Percentiles rank a stretch among this genome's conserved stretches.
Conservation (phyloP, 768 basidiomycete genomes). For the Lentinula sp. region DNA sequence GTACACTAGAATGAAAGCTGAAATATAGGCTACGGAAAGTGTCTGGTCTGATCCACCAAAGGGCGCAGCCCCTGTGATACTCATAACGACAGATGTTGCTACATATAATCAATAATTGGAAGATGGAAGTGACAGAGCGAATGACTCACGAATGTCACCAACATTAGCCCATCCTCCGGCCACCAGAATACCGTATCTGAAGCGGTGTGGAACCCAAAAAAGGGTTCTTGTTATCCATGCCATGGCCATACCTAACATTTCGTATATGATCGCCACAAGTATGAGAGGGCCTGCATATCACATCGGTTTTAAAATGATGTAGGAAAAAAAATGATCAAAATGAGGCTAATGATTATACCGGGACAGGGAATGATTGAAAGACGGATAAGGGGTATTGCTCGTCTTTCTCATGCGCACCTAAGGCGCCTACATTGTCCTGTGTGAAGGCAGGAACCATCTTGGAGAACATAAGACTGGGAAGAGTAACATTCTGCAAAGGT, state of each 20-base stretch:
- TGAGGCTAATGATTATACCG: background rate
- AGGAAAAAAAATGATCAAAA: too few species aligned
- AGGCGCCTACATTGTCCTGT: slow-evolving; percentile 43
- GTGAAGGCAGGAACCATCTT: slow-evolving; percentile 66
- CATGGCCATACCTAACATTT: slow-evolving; percentile 44
- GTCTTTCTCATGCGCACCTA: slow-evolving; percentile 34
- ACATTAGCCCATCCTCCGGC: slow-evolving; percentile 68
- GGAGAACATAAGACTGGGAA: slow-evolving; percentile 65
- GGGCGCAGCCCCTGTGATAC: slow-evolving; percentile 52
- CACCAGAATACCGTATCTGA: slow-evolving; percentile 62
- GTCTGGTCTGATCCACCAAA: slow-evolving; percentile 61
- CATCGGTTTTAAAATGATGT: background rate
- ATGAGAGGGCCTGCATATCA: slow-evolving; percentile 48
- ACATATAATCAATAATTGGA: background rate
- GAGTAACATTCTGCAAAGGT: slow-evolving; percentile 39
- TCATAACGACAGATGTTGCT: slow-evolving; percentile 65
- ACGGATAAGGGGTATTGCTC: background rate
- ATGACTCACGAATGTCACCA: slow-evolving; percentile 60
- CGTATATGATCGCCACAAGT: slow-evolving; percentile 56
- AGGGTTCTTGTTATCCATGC: slow-evolving; percentile 52
- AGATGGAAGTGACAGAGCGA: background rate
- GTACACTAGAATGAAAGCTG: slow-evolving; percentile 56
- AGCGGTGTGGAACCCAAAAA: slow-evolving; percentile 76
- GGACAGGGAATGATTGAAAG: background rate
- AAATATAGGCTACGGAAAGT: slow-evolving; percentile 61